These are phyloP conservation scores for Colletotrichum tofieldiae DNA, from an alignment of 2,329 filamentous ascomycete genomes.

Conservation along the genomic window DNA sequence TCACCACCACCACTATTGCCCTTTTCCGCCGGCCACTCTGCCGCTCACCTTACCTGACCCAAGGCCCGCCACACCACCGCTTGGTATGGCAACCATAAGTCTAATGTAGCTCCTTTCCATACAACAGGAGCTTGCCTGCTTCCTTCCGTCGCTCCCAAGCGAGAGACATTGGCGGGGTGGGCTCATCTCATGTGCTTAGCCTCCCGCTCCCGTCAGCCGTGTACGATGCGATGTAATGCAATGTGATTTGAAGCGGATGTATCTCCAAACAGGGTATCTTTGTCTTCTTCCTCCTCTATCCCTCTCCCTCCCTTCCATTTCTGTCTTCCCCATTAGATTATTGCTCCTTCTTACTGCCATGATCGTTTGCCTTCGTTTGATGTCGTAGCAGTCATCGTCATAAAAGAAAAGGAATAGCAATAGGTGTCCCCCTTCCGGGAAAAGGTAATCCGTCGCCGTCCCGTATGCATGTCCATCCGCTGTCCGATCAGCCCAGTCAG, in stretches of 20 bases:
- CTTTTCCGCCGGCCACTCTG: background rate
- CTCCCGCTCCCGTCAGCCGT: slow-evolving; percentile 19
- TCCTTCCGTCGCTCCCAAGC: slow-evolving; percentile 1
- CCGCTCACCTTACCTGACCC: slow-evolving; percentile 14
- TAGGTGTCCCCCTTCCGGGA: background rate
- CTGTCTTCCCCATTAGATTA: background rate
- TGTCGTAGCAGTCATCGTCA: background rate
- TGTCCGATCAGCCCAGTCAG: slow-evolving; percentile 10
- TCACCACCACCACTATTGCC: background rate
- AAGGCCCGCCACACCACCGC: background rate
- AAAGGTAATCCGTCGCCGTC: slow-evolving; percentile 9
- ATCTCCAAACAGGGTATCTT: slow-evolving; percentile 19
- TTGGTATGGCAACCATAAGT: background rate
- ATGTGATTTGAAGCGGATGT: slow-evolving; percentile 2
- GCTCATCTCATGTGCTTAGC: slow-evolving; percentile 11
- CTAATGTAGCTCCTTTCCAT: background rate
- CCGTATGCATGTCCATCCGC: background rate
- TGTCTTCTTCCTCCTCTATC: background rate
- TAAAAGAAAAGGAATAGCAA: background rate
- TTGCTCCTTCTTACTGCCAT: background rate
- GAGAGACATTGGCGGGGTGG: background rate
- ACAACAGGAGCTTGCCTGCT: background rate
- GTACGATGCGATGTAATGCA: background rate
- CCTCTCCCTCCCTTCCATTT: background rate
- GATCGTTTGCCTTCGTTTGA: slow-evolving; percentile 10